A percentile compares a stretch with the other conserved stretches of the same genome.
These are phyloP conservation scores for Graphilbum fragrans DNA, from an alignment of 2,329 filamentous ascomycete species.

Conservation along the genomic window DNA sequence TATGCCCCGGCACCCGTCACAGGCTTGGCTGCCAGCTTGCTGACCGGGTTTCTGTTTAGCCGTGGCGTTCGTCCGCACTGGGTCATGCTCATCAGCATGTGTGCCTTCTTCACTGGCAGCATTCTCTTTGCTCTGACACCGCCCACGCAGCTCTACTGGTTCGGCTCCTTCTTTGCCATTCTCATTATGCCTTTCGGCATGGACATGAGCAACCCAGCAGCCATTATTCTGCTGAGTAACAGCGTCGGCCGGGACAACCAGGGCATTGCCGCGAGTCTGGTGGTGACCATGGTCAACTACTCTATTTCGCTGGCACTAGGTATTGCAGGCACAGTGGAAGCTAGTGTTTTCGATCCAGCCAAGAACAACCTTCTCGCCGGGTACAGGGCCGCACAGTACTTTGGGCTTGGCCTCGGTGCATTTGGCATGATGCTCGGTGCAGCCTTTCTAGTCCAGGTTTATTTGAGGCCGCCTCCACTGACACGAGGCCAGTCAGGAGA, in stretches of 20 bases:
- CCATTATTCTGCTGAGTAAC: slow-evolving; percentile 47
- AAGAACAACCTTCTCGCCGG: slow-evolving; percentile 18
- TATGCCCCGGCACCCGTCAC: slow-evolving; percentile 30
- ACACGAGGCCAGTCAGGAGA: not conserved
- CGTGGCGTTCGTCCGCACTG: slow-evolving; percentile 21
- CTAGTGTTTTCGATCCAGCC: slow-evolving; percentile 16
- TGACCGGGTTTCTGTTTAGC: slow-evolving; percentile 28
- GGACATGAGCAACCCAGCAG: slow-evolving; percentile 55
- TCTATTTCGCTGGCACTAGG: slow-evolving; percentile 54
- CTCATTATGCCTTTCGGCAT: slow-evolving; percentile 50
- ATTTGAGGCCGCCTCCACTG: slow-evolving; percentile 3
- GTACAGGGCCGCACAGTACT: slow-evolving; percentile 25
- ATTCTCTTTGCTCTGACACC: slow-evolving; percentile 35
- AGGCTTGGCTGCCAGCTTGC: slow-evolving; percentile 31
- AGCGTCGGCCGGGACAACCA: slow-evolving; percentile 31
- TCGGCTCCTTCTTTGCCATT: slow-evolving; percentile 45
- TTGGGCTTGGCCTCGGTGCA: slow-evolving; percentile 26
- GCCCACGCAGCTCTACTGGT: slow-evolving; percentile 49
- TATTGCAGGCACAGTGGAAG: slow-evolving; percentile 52
- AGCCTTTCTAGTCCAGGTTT: slow-evolving; percentile 15
- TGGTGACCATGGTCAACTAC: slow-evolving; percentile 58
- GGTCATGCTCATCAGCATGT: slow-evolving; percentile 31
- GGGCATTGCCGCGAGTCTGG: slow-evolving; percentile 37
- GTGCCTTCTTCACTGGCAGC: slow-evolving; percentile 29
- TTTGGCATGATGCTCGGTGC: slow-evolving; percentile 21